Conservation (phyloP, 805 yeast species). For the Saturnispora mendoncae region DNA sequence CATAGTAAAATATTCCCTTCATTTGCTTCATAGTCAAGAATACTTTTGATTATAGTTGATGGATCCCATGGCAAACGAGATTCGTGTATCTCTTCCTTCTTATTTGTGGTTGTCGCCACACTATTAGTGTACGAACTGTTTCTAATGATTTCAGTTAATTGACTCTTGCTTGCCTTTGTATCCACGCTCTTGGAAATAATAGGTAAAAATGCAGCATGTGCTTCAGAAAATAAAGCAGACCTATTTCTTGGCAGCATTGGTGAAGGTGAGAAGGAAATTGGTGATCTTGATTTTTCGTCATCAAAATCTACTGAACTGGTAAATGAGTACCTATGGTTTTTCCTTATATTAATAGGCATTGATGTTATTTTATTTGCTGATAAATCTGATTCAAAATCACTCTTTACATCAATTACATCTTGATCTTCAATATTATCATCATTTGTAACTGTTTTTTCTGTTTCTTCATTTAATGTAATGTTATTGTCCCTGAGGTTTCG, state of each 20-base stretch:
- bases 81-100: background rate
- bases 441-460: background rate
- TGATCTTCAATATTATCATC: background rate
- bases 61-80: constrained; percentile 48
- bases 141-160: constrained; percentile 23
- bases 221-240: constrained; percentile 8
- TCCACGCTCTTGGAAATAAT: constrained; percentile 11
- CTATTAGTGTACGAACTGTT: background rate
- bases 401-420: background rate
- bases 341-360: constrained; percentile 18
- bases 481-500: too few species aligned
- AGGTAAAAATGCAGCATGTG: constrained; percentile 12
- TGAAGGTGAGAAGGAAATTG: constrained; percentile 16
- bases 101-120: constrained; percentile 7
- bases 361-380: constrained; percentile 1
- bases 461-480: constrained; percentile 17
- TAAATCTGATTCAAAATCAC: background rate
- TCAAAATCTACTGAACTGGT: constrained; percentile 28
- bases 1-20: constrained; percentile 62
- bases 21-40: constrained; percentile 43
- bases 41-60: constrained; percentile 38
- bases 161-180: constrained; percentile 19
- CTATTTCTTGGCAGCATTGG: constrained; percentile 12
- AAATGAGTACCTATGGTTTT: constrained; percentile 24
- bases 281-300: constrained; percentile 26